Conservation (phyloP, 805 yeast species). For the Scheffersomyces stipitis region DNA sequence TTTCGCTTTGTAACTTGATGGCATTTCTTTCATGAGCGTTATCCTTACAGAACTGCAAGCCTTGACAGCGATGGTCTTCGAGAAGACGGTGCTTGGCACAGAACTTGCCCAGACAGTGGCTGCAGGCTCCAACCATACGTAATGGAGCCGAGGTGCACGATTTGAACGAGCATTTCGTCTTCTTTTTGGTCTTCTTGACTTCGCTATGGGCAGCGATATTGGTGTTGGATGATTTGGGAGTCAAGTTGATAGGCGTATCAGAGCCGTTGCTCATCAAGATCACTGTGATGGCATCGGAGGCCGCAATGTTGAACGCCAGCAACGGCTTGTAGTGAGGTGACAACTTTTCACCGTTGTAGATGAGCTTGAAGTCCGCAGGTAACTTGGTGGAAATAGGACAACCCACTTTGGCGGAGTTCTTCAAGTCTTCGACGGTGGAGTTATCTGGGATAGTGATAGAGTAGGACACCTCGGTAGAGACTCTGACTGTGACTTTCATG, state of each 20-base stretch:
- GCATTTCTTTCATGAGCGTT: conserved; percentile 83
- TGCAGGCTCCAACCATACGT: conserved; percentile 77
- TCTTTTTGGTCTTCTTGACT: conserved; percentile 33
- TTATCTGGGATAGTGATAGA: conserved; percentile 51
- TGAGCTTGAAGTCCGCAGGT: conserved; percentile 40
- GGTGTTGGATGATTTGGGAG: conserved; percentile 3
- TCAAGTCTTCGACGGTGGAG: conserved; percentile 52
- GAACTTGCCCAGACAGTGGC: conserved; percentile 78
- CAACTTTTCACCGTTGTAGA: conserved; percentile 39
- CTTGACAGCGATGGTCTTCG: conserved; percentile 81
- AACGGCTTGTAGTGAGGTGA: conserved; percentile 25
- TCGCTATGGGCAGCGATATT: conserved; percentile 13
- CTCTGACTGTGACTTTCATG: conserved; percentile 53
- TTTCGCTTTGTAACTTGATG: conserved; percentile 75
- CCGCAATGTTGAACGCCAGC: conserved; percentile 17
- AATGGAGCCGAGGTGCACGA: conserved; percentile 65
- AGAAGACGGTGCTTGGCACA: conserved; percentile 84
- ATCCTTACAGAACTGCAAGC: conserved; percentile 78
- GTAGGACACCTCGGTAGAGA: conserved; percentile 44
- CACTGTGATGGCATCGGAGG: conserved; percentile 16
- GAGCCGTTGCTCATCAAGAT: conserved; percentile 28
- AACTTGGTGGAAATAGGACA: conserved; percentile 31
- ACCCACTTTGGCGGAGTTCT: conserved; percentile 41
- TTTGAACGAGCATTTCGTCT: conserved; percentile 50
- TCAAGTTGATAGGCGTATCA: conserved; percentile 18